These are phyloP conservation scores for Massariosphaeria phaeospora DNA, from an alignment of 495 filamentous ascomycete species.

Conservation along the genomic window DNA sequence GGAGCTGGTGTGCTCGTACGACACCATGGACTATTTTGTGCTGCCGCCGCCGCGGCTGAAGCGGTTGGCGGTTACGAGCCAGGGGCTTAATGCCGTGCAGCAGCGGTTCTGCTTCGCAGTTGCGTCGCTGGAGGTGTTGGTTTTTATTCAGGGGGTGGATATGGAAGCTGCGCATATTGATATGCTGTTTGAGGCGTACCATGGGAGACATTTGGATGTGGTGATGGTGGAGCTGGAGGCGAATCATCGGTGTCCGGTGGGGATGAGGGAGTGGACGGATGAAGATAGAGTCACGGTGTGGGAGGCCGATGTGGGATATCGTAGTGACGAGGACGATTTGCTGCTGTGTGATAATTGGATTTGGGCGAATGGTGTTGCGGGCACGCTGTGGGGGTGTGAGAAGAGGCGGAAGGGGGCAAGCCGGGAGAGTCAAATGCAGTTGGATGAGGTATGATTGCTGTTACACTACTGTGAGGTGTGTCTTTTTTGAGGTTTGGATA, in stretches of 20 bases:
- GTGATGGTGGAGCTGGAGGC: conserved; percentile 16
- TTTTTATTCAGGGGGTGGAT: not conserved
- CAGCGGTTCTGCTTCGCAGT: conserved; percentile 4
- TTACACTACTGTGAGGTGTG: no score
- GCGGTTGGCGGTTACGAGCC: conserved; percentile 14
- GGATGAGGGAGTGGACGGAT: conserved; percentile 7
- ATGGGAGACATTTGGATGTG: conserved; percentile 10
- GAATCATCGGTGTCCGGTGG: conserved; percentile 14
- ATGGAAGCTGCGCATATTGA: conserved; percentile 10
- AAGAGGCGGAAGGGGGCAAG: conserved; percentile 16
- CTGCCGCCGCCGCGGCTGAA: conserved; percentile 17
- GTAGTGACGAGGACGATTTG: conserved; percentile 21
- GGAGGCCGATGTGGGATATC: conserved; percentile 26
- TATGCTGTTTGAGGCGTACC: not conserved
- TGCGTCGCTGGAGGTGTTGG: conserved; percentile 8
- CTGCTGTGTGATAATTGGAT: conserved; percentile 22
- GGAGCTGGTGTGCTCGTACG: conserved; percentile 21
- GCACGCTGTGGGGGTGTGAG: conserved; percentile 14
- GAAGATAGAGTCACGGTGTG: conserved; percentile 18
- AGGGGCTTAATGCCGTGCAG: not conserved
- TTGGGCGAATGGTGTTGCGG: conserved; percentile 16
- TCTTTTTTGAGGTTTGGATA: no score
- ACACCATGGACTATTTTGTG: conserved; percentile 18
- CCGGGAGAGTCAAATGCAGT: no score
- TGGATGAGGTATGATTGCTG: no score